A percentile compares a stretch with the other conserved stretches of the same genome.
phyloP scores from a whole-genome alignment of 2,329 filamentous ascomycete species.

The Fusarium irregulare region DNA sequence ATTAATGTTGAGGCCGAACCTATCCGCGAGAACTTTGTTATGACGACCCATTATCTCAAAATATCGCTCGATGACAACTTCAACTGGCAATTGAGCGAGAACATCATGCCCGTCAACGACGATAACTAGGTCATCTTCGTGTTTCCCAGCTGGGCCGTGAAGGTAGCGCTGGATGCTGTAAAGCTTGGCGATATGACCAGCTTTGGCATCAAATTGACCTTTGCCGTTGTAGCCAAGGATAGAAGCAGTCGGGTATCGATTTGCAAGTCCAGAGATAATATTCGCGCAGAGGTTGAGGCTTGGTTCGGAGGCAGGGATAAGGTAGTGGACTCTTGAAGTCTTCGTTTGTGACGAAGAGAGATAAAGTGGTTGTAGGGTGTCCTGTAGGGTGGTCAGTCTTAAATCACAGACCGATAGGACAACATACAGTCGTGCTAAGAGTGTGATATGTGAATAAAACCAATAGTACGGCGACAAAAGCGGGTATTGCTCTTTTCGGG shows the following conservation, averaged over 20 bases:
- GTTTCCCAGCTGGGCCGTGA: background rate
- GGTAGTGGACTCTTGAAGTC: background rate
- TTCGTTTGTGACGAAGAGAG: too few relatives aligned
- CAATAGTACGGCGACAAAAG: too few relatives aligned
- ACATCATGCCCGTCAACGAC: slow-evolving; percentile 72
- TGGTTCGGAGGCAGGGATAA: background rate
- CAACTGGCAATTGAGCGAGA: slow-evolving; percentile 72
- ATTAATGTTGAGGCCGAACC: slow-evolving; percentile 56
- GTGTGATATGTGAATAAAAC: background rate
- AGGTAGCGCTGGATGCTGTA: background rate
- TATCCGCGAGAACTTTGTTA: slow-evolving; percentile 61
- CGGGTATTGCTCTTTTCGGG: too few relatives aligned
- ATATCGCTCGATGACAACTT: slow-evolving; percentile 71
- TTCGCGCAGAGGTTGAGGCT: background rate
- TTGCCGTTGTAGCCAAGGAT: background rate
- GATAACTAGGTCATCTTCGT: slow-evolving; percentile 66
- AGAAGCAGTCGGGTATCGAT: background rate
- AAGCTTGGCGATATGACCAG: background rate
- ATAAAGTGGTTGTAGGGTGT: background rate
- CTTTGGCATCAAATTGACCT: background rate
- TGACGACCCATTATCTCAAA: slow-evolving; percentile 63
- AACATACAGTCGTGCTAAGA: background rate
- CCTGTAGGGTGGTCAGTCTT: background rate
- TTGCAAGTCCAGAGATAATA: background rate
- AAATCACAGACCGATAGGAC: fast-evolving